Evolutionary conservation across 768 basidiomycete genomes (phyloP), one percentile per base, ranked within the genome.

Genomic region (Suillus placidus): DNA sequence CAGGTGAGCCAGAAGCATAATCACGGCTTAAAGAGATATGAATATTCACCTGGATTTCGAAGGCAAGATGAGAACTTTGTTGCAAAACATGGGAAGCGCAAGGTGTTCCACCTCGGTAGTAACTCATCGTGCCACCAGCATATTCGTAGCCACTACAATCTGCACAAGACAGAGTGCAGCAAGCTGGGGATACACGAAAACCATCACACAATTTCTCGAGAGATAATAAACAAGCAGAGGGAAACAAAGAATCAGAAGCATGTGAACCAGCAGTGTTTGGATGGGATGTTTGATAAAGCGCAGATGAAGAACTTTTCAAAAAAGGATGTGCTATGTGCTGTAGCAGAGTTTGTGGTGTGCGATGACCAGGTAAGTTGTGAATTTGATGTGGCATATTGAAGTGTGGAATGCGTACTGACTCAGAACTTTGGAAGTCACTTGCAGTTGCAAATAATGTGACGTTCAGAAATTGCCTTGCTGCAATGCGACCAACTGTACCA

Each of bases 401-500:
- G n/a, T n/a, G n/a, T n/a, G n/a, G n/a, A n/a, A n/a, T n/a, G n/a
- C n/a, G n/a, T n/a, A n/a, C n/a, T n/a, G n/a, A n/a, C n/a, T n/a
- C n/a, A n/a, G n/a, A n/a, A n/a, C n/a, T n/a, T n/a, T n/a, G n/a
- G n/a, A n/a, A n/a, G n/a, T n/a, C n/a, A n/a, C n/a, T n/a, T n/a
- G n/a, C n/a, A n/a, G n/a, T n/a, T n/a, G n/a, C n/a, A n/a, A n/a
- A n/a, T n/a, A n/a, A n/a, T n/a, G n/a, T n/a, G n/a, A n/a, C n/a
- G n/a, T n/a, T n/a, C n/a, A n/a, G 67, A 20, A 71, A 71, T 57
- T 62, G 60, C 43, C 49, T 72, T 6, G 62, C 68, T 8, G 52
- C 63, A 52, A 69, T 72, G 68, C 43, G 64, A 4, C 71, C 71
- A n/a, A 56, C 56, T 16, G 14, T 40, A n/a, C n/a, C n/a, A n/a